Evolutionary conservation across 257 asterid species (phyloP).

Genomic region (Scutellaria minor): DNA sequence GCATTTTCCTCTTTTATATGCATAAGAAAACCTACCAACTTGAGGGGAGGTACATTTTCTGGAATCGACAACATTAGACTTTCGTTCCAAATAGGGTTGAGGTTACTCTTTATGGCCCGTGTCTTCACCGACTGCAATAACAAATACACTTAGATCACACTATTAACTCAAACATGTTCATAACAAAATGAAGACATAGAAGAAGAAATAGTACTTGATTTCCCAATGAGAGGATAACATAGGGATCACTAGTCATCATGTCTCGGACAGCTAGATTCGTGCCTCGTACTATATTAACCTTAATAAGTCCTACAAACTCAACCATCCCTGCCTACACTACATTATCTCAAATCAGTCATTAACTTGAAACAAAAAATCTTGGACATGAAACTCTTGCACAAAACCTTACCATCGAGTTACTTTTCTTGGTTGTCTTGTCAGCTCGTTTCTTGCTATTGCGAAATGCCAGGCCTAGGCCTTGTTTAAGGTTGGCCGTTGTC

Average conservation of each 20-base stretch:
- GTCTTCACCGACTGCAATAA: constrained; percentile 84
- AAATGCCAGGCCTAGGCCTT: constrained; percentile 72
- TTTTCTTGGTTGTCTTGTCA: constrained; percentile 56
- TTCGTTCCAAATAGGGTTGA: constrained; percentile 96
- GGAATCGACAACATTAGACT: constrained; percentile 93
- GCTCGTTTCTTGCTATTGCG: constrained; percentile 73
- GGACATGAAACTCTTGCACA: no score
- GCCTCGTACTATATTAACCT: constrained; percentile 86
- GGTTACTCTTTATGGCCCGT: constrained; percentile 78
- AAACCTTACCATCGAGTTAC: constrained; percentile 63
- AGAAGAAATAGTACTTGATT: constrained; percentile 61
- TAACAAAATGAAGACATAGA: background rate
- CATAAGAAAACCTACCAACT: constrained; percentile 59
- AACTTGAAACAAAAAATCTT: background rate
- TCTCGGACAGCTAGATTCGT: constrained; percentile 91
- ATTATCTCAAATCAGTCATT: constrained; percentile 25
- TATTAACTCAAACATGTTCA: background rate
- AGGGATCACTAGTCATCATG: constrained; percentile 87
- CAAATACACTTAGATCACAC: background rate
- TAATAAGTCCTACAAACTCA: constrained; percentile 90
- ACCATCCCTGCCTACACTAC: constrained; percentile 95
- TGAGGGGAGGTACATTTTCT: constrained; percentile 75
- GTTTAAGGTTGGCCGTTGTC: constrained; percentile 51
- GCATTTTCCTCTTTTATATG: background rate
- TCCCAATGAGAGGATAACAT: constrained; percentile 87